Conservation (phyloP, 2,329 filamentous ascomycete genomes). For the Incumbomyces lentus region DNA sequence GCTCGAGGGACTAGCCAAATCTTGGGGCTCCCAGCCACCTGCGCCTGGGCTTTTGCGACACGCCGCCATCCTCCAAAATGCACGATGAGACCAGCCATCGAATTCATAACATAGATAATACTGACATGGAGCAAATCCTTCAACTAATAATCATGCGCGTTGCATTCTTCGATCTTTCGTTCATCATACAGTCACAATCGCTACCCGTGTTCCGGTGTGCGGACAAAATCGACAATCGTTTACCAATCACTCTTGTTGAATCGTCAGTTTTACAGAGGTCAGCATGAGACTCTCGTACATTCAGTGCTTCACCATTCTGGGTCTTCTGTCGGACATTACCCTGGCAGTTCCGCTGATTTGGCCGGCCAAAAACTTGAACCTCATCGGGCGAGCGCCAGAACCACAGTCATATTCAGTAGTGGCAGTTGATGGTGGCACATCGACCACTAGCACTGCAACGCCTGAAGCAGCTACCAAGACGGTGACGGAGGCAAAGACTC, state of each 20-base stretch:
- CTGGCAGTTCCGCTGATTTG: not conserved
- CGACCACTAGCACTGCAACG: slow-evolving; percentile 13
- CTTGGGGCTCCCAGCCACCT: slow-evolving; percentile 1
- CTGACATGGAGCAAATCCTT: slow-evolving; percentile 1
- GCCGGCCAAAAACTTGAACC: slow-evolving; percentile 5
- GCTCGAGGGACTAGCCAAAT: not conserved
- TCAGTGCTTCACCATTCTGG: slow-evolving; percentile 8
- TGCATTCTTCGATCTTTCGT: not conserved
- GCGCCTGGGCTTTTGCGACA: not conserved
- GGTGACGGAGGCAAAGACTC: slow-evolving; percentile 21
- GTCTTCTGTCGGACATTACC: slow-evolving; percentile 8
- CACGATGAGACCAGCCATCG: slow-evolving; percentile 4
- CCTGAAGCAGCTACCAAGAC: slow-evolving; percentile 12
- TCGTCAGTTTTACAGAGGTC: not conserved
- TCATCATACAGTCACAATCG: not conserved
- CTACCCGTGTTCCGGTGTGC: too few relatives aligned
- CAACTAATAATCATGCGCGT: not conserved
- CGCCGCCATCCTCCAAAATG: not conserved
- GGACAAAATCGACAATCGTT: not conserved
- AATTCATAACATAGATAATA: not conserved
- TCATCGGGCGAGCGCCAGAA: slow-evolving; percentile 5
- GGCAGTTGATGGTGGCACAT: slow-evolving; percentile 24
- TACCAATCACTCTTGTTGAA: not conserved
- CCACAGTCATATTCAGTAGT: slow-evolving; percentile 25
- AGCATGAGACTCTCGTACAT: slow-evolving; percentile 9